Evolutionary conservation across 768 basidiomycete genomes (phyloP).

Genomic region (Termitomyces sp.): DNA sequence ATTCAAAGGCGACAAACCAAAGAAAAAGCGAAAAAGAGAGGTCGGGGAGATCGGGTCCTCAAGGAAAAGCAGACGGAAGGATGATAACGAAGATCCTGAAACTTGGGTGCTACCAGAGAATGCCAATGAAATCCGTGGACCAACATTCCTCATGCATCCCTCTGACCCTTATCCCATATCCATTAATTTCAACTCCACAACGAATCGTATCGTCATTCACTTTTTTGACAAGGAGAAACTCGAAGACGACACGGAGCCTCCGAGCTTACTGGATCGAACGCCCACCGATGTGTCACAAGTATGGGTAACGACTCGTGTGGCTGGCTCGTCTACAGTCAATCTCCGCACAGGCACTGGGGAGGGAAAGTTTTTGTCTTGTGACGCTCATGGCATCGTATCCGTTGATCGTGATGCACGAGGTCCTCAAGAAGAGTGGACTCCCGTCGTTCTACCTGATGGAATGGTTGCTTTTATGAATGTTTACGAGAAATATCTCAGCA

Average conservation of each 20-base stretch:
- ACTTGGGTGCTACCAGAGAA: slow-evolving; percentile 78
- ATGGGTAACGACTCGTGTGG: slow-evolving; percentile 86
- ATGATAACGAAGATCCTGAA: slow-evolving; percentile 65
- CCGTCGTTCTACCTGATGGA: slow-evolving; percentile 75
- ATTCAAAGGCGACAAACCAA: slow-evolving; percentile 85
- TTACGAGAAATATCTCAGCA: slow-evolving; percentile 82
- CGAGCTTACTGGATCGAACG: slow-evolving; percentile 55
- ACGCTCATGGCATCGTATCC: slow-evolving; percentile 79
- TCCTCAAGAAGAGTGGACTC: slow-evolving; percentile 93
- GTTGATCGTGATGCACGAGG: slow-evolving; percentile 88
- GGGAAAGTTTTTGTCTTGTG: slow-evolving; percentile 88
- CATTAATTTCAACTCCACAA: slow-evolving; percentile 75
- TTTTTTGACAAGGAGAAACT: slow-evolving; percentile 56
- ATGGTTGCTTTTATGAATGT: slow-evolving; percentile 88
- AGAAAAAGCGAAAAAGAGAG: slow-evolving; percentile 78
- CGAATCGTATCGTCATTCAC: slow-evolving; percentile 67
- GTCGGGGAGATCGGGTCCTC: slow-evolving; percentile 44
- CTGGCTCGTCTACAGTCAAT: slow-evolving; percentile 82
- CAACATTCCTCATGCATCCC: slow-evolving; percentile 83
- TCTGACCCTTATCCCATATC: slow-evolving; percentile 76
- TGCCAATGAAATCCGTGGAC: slow-evolving; percentile 75
- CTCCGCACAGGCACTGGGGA: slow-evolving; percentile 84
- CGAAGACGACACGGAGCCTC: slow-evolving; percentile 43
- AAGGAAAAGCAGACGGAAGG: slow-evolving; percentile 45
- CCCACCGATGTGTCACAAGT: slow-evolving; percentile 87